Evolutionary conservation across 2,329 filamentous ascomycete genomes (phyloP), one percentile per base, ranked within the genome.

Genomic region (Curvularia sp.): DNA sequence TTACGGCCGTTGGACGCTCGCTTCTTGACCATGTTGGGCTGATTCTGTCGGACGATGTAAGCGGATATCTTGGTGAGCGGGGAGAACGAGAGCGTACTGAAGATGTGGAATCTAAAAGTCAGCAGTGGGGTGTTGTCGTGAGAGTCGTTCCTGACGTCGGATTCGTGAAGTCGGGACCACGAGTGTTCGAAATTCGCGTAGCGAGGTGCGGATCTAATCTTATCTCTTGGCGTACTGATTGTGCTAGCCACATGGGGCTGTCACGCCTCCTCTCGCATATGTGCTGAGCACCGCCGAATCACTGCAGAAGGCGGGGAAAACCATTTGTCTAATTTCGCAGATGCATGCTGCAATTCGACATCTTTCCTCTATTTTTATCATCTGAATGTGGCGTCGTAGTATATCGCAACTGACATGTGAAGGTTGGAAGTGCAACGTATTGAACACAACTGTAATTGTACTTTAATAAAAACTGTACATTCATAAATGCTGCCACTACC

Each of bases 1-100:
- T 98, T 97, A 82, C 94, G 93, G 83, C 94, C 94, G 87, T 90
- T 90, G 83, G 86, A 87, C 78, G 87, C 86, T 80, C 87, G 84
- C 85, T 90, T 90, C 85, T 90, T 89, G 82, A 89, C 87, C 87
- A 89, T 90, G 79, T 79, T 89, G 74, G 81, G 81, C 82, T 81
- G 80, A 80, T 80, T 80, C 75, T 78, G 59, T 49, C 46, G 38
- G 41, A 32, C 49, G 49, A n/a, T 53, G 65, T 75, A 58, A 73
- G 67, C 61, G 42, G 49, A 27, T 51, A 32, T 41, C 27, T 57
- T 39, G 19, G 49, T 38, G 45, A 34, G 32, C 38, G 45, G 36
- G 10, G 60, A 39, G 53, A 42, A 53, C 52, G 57, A 34, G 47
- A 63, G 68, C 72, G 68, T 64, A 77, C 74, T 71, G 69, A 71